phyloP scores from a whole-genome alignment of 306 rosid genomes.

The Erythrophleum fordii region DNA sequence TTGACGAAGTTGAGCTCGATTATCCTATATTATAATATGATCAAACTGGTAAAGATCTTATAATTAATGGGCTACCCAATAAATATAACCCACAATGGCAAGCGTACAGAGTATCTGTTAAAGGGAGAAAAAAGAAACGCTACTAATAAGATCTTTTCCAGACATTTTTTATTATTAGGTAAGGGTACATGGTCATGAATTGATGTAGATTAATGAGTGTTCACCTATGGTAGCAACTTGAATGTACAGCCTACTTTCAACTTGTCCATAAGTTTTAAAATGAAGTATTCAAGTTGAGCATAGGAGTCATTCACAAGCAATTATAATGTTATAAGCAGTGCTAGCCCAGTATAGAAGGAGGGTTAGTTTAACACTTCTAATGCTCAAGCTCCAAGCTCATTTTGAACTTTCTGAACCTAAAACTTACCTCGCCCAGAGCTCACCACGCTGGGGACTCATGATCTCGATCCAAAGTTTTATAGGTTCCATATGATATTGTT shows the following conservation, averaged over 20 bases:
- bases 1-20: not conserved
- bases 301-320: not conserved
- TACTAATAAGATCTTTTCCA: not conserved
- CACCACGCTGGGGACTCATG: not conserved
- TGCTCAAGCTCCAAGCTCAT: not conserved
- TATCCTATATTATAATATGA: too few relatives aligned
- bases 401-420: not conserved
- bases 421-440: not conserved
- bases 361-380: not conserved
- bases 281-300: not conserved
- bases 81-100: not conserved
- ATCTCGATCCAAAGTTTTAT: not conserved
- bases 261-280: not conserved
- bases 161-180: not conserved
- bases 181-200: not conserved
- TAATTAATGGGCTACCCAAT: too few relatives aligned
- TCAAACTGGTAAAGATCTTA: too few relatives aligned
- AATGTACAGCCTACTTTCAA: not conserved
- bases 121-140: not conserved
- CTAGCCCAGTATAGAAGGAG: not conserved
- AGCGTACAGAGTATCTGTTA: not conserved
- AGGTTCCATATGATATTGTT: not conserved
- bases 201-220: not conserved
- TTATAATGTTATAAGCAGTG: not conserved
- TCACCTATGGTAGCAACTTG: not conserved